These are phyloP conservation scores for Tulasnella sp. DNA, from an alignment of 768 basidiomycete genomes.

Conservation along the genomic window DNA sequence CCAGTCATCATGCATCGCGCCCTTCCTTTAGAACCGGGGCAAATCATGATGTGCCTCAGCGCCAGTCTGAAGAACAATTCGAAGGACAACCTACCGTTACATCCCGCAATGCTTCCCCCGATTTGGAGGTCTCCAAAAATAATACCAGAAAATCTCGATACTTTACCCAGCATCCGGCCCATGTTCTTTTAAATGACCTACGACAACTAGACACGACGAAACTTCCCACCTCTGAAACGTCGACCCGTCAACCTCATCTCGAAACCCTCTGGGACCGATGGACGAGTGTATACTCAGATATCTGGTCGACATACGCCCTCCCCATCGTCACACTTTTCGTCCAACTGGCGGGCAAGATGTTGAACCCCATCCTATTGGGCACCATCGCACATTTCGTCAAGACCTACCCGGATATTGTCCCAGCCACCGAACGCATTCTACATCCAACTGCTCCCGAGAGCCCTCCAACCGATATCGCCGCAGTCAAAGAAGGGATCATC, in stretches of 20 bases:
- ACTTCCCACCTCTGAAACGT: not conserved
- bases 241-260: not conserved
- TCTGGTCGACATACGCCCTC: constrained; percentile 15
- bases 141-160: not conserved
- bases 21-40: not conserved
- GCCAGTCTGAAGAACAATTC: not conserved
- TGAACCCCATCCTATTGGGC: constrained; percentile 5
- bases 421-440: not conserved
- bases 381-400: constrained; percentile 21
- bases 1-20: not conserved
- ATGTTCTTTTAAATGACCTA: not conserved
- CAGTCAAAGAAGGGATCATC: not conserved
- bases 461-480: not conserved
- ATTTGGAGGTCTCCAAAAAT: not conserved
- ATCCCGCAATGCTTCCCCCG: not conserved
- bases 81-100: not conserved
- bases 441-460: not conserved
- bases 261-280: constrained; percentile 20
- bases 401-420: constrained; percentile 12
- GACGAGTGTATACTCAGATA: not conserved
- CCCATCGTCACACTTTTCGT: constrained; percentile 17
- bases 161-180: not conserved
- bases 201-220: not conserved
- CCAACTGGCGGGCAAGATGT: constrained; percentile 15
- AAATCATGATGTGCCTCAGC: not conserved